Conservation (phyloP, 768 basidiomycete species). For the Trichaptum fuscoviolaceum region DNA sequence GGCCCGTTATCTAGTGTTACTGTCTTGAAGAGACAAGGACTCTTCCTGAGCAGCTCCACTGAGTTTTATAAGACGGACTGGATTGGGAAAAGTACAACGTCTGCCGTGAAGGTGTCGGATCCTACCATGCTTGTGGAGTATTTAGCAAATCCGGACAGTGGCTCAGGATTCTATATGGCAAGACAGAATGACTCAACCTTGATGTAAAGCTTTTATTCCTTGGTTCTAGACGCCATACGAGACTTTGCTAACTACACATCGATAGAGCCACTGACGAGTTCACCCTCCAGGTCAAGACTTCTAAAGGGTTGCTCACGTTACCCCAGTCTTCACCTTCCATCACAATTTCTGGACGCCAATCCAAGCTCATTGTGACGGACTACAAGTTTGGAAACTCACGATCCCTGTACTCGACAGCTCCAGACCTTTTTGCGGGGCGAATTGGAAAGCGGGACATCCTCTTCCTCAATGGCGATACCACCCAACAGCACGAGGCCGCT, state of each 20-base stretch:
- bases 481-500: slow-evolving; percentile 51
- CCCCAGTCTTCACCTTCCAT: slow-evolving; percentile 51
- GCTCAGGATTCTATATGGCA: slow-evolving; percentile 61
- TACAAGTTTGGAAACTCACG: slow-evolving; percentile 61
- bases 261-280: slow-evolving; percentile 46
- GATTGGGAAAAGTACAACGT: slow-evolving; percentile 56
- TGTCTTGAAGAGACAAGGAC: slow-evolving; percentile 73
- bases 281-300: slow-evolving; percentile 54
- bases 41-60: slow-evolving; percentile 77
- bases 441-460: slow-evolving; percentile 61
- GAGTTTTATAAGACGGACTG: slow-evolving; percentile 78
- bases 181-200: slow-evolving; percentile 66
- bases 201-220: slow-evolving; percentile 36
- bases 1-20: no score
- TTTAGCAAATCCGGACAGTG: slow-evolving; percentile 63
- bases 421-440: slow-evolving; percentile 59
- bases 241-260: slow-evolving; percentile 16
- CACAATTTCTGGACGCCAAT: slow-evolving; percentile 63
- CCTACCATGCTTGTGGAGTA: slow-evolving; percentile 52
- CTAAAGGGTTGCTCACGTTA: slow-evolving; percentile 45
- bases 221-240: neutral
- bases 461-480: slow-evolving; percentile 52
- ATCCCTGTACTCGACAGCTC: slow-evolving; percentile 66
- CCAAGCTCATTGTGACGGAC: slow-evolving; percentile 67
- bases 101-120: slow-evolving; percentile 37